phyloP scores from a whole-genome alignment of 306 rosid species.

The Corylus americana region DNA sequence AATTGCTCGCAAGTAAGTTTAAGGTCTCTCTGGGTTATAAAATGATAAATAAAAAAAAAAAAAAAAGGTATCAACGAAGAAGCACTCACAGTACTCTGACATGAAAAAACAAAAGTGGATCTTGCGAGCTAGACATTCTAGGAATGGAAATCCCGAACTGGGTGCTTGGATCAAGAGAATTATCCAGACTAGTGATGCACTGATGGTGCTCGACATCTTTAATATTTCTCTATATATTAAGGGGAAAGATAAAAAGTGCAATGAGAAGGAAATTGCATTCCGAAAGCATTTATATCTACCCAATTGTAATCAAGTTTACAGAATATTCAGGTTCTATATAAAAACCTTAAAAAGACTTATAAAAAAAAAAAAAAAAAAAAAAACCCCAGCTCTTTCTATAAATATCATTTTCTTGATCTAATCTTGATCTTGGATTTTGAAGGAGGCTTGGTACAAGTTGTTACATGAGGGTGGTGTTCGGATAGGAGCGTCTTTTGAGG shows the following conservation, averaged over 20 bases:
- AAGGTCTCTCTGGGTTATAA: not conserved
- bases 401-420: conserved; percentile 5
- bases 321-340: not conserved
- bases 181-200: not conserved
- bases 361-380: not conserved
- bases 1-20: not conserved
- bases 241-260: not conserved
- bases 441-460: conserved; percentile 6
- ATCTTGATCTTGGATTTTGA: conserved; percentile 5
- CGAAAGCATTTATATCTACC: not conserved
- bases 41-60: too few relatives aligned
- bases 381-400: not conserved
- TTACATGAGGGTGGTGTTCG: conserved; percentile 1
- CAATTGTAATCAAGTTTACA: not conserved
- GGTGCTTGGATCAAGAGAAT: not conserved
- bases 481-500: conserved; percentile 4
- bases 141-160: not conserved
- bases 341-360: not conserved
- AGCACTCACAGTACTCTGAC: too few relatives aligned
- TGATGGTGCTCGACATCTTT: not conserved
- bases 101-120: too few relatives aligned
- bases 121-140: not conserved
- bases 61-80: too few relatives aligned
- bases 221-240: not conserved
- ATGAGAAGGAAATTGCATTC: not conserved